These are phyloP conservation scores for Nyctanthes arbortristis DNA, from an alignment of 257 asterid genomes.

Conservation along the genomic window DNA sequence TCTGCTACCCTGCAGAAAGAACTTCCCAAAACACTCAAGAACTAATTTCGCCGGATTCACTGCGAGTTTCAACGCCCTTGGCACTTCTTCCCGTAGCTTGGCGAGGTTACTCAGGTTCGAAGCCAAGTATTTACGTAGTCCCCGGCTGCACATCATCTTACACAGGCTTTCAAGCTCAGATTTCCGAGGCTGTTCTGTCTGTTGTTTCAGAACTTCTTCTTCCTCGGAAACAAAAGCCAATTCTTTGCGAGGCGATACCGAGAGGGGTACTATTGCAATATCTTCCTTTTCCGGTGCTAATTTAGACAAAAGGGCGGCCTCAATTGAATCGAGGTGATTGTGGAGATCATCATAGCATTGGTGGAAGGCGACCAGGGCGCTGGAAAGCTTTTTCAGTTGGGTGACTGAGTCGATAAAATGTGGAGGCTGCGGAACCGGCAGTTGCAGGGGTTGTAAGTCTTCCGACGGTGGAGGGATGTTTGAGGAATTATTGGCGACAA, in stretches of 20 bases:
- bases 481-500: conserved; percentile 8
- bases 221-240: conserved; percentile 15
- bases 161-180: conserved; percentile 65
- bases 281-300: conserved; percentile 29
- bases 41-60: conserved; percentile 60
- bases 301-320: conserved; percentile 41
- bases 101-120: conserved; percentile 34
- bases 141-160: conserved; percentile 48
- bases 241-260: conserved; percentile 10
- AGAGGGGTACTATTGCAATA: conserved; percentile 14
- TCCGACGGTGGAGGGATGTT: conserved; percentile 17
- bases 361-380: conserved; percentile 52
- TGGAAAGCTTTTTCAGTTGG: conserved; percentile 48
- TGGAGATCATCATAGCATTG: conserved; percentile 60
- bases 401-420: conserved; percentile 34
- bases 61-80: conserved; percentile 62
- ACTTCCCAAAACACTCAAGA: conserved; percentile 64
- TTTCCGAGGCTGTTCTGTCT: conserved; percentile 7
- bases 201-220: conserved; percentile 7
- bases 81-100: conserved; percentile 63
- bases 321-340: conserved; percentile 52
- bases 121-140: conserved; percentile 49
- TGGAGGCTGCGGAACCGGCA: conserved; percentile 30
- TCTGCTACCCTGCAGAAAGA: conserved; percentile 72
- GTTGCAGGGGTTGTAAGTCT: conserved; percentile 22